Base-by-base conservation (phyloP, 176 grass and related monocot species). In the Tuctoria greenei region DNA sequence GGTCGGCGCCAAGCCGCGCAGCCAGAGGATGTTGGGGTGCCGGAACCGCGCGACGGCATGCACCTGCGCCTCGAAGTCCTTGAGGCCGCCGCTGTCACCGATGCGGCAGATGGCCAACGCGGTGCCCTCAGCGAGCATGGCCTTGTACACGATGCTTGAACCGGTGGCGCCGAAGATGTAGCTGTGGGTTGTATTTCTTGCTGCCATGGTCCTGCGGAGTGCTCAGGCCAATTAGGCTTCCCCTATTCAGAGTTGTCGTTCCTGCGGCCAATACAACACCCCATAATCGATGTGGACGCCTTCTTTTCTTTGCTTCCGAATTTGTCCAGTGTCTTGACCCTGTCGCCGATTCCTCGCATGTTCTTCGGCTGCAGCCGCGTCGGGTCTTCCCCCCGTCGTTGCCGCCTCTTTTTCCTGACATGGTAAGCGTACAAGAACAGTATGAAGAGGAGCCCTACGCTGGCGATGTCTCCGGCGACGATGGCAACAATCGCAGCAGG, bases 61-160 rank as follows among this genome's bases (percentile, higher is more conserved):
- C 12, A 95, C 96, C 84, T 90, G 92, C 1, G 87, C 80, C 67
- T 99, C 96, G 78, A 95, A 99, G 75, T 99, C 89, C 85, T 90
- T 99, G 68, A 99, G 82, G 47, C 72, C 76, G 68, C 87, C 91
- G 81, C 87, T 92, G 87, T 99, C 89, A 42, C 92, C 89, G 60
- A 99, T 92, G 65, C 96, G 79, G 6, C 96, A 77, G 54, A 99
- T 92, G 51, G 96, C 96, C 9, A 99, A 69, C 31, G 85, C 87
- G 0, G 89, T 90, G 81, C 87, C 87, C 65, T 99, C 92, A 26
- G 83, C 87, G 37, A 99, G 96, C 75, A 99, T 92, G 0, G 96
- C 96, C 82, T 88, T 92, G 87, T 99, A 99, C 52, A 99, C 96
- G 66, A 99, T 99, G 84, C 96, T 95, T 0, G 96, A 95, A 0